Percentiles rank a stretch among this genome's conserved stretches.
These are phyloP conservation scores for Arabidopsis hybrid DNA, from an alignment of 441 rosid species.

Conservation along the genomic window DNA sequence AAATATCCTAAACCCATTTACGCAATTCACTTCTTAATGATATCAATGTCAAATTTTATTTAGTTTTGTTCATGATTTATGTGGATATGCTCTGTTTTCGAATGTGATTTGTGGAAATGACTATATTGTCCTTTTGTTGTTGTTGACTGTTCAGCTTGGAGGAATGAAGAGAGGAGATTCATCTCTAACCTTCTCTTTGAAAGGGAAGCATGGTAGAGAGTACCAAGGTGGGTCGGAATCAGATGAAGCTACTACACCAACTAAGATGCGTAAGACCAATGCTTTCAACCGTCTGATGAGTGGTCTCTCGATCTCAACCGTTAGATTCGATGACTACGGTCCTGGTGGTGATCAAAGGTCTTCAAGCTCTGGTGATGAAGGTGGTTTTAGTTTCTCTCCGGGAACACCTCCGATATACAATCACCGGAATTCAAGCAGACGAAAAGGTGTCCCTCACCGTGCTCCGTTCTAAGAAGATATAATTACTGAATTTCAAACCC, in stretches of 20 bases:
- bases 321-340: constrained; percentile 57
- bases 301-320: constrained; percentile 59
- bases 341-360: constrained; percentile 46
- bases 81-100: constrained; percentile 20
- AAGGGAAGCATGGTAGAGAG: constrained; percentile 55
- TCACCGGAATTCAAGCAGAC: constrained; percentile 70
- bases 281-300: constrained; percentile 67
- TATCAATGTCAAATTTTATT: neutral
- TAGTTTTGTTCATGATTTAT: neutral
- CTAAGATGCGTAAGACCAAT: constrained; percentile 61
- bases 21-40: neutral
- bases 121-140: constrained; percentile 1
- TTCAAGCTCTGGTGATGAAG: constrained; percentile 65
- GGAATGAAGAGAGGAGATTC: constrained; percentile 73
- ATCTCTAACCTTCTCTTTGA: constrained; percentile 63
- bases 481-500: constrained; percentile 28
- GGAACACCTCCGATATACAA: constrained; percentile 72
- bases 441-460: constrained; percentile 87
- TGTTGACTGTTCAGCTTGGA: constrained; percentile 59
- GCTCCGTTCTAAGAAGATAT: constrained; percentile 60
- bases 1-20: neutral
- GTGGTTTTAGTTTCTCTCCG: constrained; percentile 56
- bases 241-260: constrained; percentile 73
- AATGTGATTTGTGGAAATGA: constrained; percentile 41
- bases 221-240: constrained; percentile 67